These are phyloP conservation scores for Euphorbia corollata DNA, from an alignment of 441 rosid species.

Conservation along the genomic window DNA sequence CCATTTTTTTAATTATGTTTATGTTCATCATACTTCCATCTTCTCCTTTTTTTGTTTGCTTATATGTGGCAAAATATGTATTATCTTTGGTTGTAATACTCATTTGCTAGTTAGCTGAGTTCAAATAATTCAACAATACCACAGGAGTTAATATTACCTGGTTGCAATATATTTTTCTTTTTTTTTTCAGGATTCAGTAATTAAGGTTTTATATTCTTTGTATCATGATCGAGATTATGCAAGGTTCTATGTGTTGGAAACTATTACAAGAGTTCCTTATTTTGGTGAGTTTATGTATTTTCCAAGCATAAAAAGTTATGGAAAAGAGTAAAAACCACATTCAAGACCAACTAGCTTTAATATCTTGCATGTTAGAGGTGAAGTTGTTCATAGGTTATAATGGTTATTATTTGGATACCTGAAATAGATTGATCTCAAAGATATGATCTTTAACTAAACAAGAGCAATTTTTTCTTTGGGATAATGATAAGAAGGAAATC, in stretches of 20 bases:
- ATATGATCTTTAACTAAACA: not conserved
- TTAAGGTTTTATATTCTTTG: constrained; percentile 67
- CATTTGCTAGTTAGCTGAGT: not conserved
- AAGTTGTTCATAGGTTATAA: not conserved
- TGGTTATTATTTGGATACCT: not conserved
- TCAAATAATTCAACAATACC: not conserved
- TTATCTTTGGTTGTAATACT: not conserved
- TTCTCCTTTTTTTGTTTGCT: not conserved
- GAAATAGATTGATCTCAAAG: not conserved
- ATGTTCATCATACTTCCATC: not conserved
- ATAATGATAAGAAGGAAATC: not conserved
- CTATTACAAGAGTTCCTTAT: constrained; percentile 93
- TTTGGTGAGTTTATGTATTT: constrained; percentile 46
- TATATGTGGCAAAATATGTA: not conserved
- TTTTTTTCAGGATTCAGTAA: constrained; percentile 63
- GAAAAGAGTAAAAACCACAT: not conserved
- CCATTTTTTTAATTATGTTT: not conserved
- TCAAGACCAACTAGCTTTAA: not conserved
- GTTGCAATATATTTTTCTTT: constrained; percentile 13
- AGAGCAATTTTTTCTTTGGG: not conserved
- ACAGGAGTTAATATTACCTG: constrained; percentile 2
- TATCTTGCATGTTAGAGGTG: not conserved
- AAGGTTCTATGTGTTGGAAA: constrained; percentile 86
- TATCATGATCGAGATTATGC: constrained; percentile 74
- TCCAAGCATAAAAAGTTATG: not conserved